Evolutionary conservation across 2,329 filamentous ascomycete genomes (phyloP).

Genomic region (Colletotrichum sp.): DNA sequence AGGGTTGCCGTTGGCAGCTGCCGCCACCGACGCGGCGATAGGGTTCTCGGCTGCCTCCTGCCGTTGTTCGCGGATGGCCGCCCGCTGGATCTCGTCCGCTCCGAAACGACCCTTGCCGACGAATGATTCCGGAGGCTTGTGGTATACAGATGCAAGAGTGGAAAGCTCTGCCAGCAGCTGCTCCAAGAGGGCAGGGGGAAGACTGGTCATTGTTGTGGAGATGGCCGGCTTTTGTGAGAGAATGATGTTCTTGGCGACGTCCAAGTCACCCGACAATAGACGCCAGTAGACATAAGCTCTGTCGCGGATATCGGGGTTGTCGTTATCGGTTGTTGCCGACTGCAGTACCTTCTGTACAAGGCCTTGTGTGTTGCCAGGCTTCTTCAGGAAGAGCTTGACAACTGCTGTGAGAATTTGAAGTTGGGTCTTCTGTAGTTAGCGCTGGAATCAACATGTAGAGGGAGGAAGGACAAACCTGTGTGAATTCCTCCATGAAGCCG

Average conservation of each 20-base stretch:
- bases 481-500: conserved; percentile 94
- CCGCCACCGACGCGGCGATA: conserved; percentile 82
- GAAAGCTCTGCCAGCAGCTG: conserved; percentile 91
- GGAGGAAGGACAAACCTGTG: conserved; percentile 66
- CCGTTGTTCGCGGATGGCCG: conserved; percentile 94
- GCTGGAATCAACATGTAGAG: background rate
- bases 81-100: conserved; percentile 91
- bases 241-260: conserved; percentile 87
- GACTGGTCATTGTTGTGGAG: conserved; percentile 88
- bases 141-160: conserved; percentile 95
- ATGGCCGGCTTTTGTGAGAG: conserved; percentile 95
- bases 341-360: conserved; percentile 95
- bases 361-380: conserved; percentile 88
- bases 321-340: conserved; percentile 89
- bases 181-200: conserved; percentile 84
- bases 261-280: conserved; percentile 87
- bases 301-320: conserved; percentile 97
- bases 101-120: conserved; percentile 94
- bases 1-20: conserved; percentile 61
- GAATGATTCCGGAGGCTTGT: conserved; percentile 98
- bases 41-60: conserved; percentile 94
- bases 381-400: conserved; percentile 97
- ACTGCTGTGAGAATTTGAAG: conserved; percentile 96
- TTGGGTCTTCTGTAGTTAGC: conserved; percentile 71
- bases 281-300: conserved; percentile 99